Evolutionary conservation across 2,329 filamentous ascomycete genomes (phyloP).

Genomic region (Cercospora citrullina): DNA sequence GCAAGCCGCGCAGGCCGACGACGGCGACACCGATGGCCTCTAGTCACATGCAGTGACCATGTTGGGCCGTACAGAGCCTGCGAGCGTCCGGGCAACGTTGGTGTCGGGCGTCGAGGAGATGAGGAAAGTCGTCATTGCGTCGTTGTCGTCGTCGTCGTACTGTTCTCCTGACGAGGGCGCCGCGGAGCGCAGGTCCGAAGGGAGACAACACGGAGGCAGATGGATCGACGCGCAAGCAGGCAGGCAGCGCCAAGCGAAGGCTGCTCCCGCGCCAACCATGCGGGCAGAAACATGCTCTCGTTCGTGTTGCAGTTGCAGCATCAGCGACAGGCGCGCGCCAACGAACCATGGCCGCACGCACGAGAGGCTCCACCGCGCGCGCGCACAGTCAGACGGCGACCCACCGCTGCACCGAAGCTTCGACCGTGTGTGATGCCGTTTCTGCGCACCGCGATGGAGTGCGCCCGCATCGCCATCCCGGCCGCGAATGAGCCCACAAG

Average conservation of each 20-base stretch:
- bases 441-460: background rate
- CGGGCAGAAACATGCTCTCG: background rate
- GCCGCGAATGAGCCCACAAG: constrained; percentile 1
- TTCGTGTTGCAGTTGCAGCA: background rate
- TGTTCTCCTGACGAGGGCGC: background rate
- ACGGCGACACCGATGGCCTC: background rate
- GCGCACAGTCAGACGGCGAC: background rate
- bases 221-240: background rate
- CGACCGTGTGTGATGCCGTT: background rate
- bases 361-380: background rate
- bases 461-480: background rate
- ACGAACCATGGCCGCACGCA: background rate
- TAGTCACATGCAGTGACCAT: background rate
- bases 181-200: background rate
- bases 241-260: background rate
- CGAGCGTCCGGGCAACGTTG: background rate
- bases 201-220: background rate
- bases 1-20: background rate
- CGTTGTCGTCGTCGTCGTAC: background rate
- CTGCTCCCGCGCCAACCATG: background rate
- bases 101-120: background rate
- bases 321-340: background rate
- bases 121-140: background rate
- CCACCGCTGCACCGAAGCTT: background rate
- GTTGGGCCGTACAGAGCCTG: background rate